These are phyloP conservation scores for Pleurotus platypus DNA, from an alignment of 768 basidiomycete genomes.

Conservation along the genomic window DNA sequence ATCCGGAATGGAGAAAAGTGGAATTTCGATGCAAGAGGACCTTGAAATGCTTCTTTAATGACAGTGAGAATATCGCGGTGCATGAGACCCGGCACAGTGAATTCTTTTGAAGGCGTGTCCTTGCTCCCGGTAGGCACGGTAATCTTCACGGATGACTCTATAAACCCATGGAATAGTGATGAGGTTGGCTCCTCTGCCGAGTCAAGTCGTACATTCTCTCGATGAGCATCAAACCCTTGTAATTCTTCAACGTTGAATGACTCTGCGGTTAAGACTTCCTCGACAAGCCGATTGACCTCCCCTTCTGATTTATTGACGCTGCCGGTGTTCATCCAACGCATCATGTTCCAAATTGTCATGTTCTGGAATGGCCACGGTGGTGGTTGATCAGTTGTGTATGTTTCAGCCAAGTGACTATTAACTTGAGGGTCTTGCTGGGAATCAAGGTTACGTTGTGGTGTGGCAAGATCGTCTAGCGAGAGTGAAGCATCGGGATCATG, in stretches of 20 bases:
- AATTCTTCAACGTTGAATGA: constrained; percentile 15
- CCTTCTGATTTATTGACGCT: constrained; percentile 7
- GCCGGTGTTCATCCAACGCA: constrained; percentile 13
- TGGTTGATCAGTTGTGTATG: neutral
- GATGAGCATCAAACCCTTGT: constrained; percentile 13
- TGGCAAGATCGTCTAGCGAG: constrained; percentile 7
- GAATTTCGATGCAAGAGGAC: constrained; percentile 10
- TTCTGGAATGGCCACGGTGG: constrained; percentile 22
- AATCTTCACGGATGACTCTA: constrained; percentile 11
- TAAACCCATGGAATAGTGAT: constrained; percentile 13
- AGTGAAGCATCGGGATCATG: constrained; percentile 10
- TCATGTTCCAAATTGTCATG: constrained; percentile 20
- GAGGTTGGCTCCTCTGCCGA: neutral
- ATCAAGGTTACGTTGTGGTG: neutral
- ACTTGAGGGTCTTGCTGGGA: no score
- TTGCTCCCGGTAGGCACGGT: constrained; percentile 13
- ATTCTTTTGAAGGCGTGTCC: constrained; percentile 5
- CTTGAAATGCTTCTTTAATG: constrained; percentile 17
- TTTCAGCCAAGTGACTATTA: no score
- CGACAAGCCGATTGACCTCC: constrained; percentile 5
- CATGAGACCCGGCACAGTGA: constrained; percentile 22
- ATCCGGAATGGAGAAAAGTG: constrained; percentile 22
- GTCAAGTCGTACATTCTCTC: constrained; percentile 15
- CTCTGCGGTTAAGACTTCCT: constrained; percentile 14
- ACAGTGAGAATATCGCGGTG: constrained; percentile 21